These are phyloP conservation scores for Brassica rapa DNA, from an alignment of 345 rosid genomes.

Conservation along the genomic window DNA sequence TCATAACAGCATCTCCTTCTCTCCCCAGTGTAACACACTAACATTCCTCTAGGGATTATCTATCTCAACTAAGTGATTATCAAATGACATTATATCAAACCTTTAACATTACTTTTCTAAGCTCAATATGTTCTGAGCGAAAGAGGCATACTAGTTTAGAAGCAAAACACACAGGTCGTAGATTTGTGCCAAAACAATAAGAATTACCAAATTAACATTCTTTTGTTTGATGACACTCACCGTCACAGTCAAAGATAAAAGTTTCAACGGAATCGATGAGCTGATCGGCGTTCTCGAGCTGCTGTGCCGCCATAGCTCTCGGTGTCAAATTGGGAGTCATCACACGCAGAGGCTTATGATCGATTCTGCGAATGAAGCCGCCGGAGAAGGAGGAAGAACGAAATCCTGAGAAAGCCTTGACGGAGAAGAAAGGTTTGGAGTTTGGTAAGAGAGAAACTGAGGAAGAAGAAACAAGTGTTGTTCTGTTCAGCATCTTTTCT, in stretches of 20 bases:
- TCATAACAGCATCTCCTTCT: background rate
- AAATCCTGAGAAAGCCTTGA: conserved; percentile 14
- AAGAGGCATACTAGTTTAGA: background rate
- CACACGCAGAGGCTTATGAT: conserved; percentile 17
- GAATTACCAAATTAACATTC: too few relatives aligned
- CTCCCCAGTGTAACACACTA: background rate
- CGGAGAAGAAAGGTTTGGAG: conserved; percentile 13
- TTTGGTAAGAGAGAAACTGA: conserved; percentile 29
- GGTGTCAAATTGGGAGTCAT: conserved; percentile 46
- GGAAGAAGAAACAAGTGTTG: conserved; percentile 37
- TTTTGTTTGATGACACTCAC: conserved; percentile 43
- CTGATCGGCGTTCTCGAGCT: conserved; percentile 73
- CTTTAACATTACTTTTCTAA: background rate
- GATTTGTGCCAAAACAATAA: too few relatives aligned
- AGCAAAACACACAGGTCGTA: background rate
- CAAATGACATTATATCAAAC: too few relatives aligned
- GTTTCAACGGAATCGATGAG: conserved; percentile 92
- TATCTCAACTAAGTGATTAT: too few relatives aligned
- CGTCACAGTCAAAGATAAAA: conserved; percentile 93
- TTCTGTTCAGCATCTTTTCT: conserved; percentile 49
- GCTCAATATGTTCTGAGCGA: background rate
- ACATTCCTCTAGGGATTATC: too few relatives aligned
- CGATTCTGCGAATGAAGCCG: conserved; percentile 15
- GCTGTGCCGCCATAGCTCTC: conserved; percentile 56
- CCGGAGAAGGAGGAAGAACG: conserved; percentile 20